Evolutionary conservation across 768 basidiomycete genomes (phyloP).

Genomic region (Pseudohyphozyma bogoriensis): DNA sequence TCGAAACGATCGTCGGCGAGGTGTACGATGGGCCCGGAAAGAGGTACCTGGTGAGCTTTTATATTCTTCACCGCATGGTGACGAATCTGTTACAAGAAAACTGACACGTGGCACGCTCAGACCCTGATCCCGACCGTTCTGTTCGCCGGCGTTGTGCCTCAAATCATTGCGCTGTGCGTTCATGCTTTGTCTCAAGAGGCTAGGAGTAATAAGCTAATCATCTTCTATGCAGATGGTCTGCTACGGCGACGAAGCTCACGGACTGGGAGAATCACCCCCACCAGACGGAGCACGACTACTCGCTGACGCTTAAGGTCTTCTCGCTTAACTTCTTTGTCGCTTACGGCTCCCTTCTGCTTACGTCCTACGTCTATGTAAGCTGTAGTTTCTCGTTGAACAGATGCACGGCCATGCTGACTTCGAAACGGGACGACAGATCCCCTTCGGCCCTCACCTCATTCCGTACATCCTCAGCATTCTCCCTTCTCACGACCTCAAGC

Average conservation of each 20-base stretch:
- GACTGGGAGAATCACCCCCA: slow-evolving; percentile 87
- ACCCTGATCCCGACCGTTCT: slow-evolving; percentile 71
- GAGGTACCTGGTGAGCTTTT: slow-evolving; percentile 59
- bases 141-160: slow-evolving; percentile 70
- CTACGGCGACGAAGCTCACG: slow-evolving; percentile 58
- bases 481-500: slow-evolving; percentile 10
- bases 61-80: background rate
- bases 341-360: slow-evolving; percentile 70
- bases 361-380: slow-evolving; percentile 84
- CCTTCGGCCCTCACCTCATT: slow-evolving; percentile 29
- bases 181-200: no score
- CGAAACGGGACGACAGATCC: slow-evolving; percentile 18
- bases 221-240: slow-evolving; percentile 24
- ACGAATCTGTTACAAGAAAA: background rate
- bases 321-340: slow-evolving; percentile 78
- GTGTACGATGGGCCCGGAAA: slow-evolving; percentile 82
- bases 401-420: no score
- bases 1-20: slow-evolving; percentile 61
- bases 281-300: slow-evolving; percentile 59
- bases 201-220: no score
- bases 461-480: slow-evolving; percentile 23
- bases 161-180: slow-evolving; percentile 64
- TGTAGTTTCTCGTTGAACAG: slow-evolving; percentile 48
- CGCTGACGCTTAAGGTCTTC: slow-evolving; percentile 83
- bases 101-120: slow-evolving; percentile 40